Percentiles rank a stretch among this genome's conserved stretches.
Evolutionary conservation across 768 basidiomycete species (phyloP).

Genomic region (Termitomyces sp.): DNA sequence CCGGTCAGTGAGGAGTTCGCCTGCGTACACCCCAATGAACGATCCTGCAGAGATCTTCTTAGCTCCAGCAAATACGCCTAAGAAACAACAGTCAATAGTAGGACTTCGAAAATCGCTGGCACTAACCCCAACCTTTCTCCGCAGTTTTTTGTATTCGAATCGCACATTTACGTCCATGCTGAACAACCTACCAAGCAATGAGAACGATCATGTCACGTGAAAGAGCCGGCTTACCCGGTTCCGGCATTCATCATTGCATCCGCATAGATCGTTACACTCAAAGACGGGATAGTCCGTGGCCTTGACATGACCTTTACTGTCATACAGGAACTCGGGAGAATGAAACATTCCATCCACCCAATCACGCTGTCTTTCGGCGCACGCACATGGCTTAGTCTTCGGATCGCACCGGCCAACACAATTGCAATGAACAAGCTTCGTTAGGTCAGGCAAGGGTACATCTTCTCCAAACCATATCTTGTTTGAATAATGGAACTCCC

Average conservation of each 20-base stretch:
- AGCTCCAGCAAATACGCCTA: conserved; percentile 67
- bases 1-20: conserved; percentile 70
- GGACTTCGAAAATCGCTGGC: not conserved
- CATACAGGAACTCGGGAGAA: conserved; percentile 59
- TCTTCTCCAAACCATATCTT: conserved; percentile 67
- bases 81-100: conserved; percentile 2
- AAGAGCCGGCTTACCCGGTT: conserved; percentile 58
- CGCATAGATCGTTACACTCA: conserved; percentile 82
- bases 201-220: not conserved
- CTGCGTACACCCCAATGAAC: conserved; percentile 82
- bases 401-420: conserved; percentile 78
- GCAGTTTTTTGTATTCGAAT: conserved; percentile 66
- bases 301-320: conserved; percentile 52
- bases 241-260: conserved; percentile 74
- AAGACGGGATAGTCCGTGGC: conserved; percentile 58
- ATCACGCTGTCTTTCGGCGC: conserved; percentile 51
- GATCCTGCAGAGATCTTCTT: conserved; percentile 63
- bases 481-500: conserved; percentile 89
- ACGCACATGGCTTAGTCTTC: conserved; percentile 66
- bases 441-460: conserved; percentile 61
- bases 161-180: conserved; percentile 62
- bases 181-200: conserved; percentile 58
- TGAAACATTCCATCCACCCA: conserved; percentile 26
- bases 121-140: conserved; percentile 83
- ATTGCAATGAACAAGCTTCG: conserved; percentile 58